phyloP scores from a whole-genome alignment of 2,329 filamentous ascomycete genomes.

The Dactylellina haptotyla region DNA sequence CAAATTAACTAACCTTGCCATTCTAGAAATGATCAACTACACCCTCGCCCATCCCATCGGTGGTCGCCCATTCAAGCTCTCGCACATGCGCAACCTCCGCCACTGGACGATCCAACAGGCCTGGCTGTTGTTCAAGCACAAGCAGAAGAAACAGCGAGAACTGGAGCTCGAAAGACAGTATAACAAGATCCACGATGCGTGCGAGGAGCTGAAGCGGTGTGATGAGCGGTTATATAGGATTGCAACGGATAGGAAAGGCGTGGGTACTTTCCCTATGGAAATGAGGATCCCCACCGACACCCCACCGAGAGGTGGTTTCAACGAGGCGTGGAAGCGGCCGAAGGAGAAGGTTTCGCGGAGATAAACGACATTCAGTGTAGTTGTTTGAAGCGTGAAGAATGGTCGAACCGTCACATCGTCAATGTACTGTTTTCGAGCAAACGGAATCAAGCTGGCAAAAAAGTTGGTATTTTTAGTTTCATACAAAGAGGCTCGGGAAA shows the following conservation, averaged over 20 bases:
- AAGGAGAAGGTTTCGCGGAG: slow-evolving; percentile 55
- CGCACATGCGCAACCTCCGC: slow-evolving; percentile 83
- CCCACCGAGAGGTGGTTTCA: slow-evolving; percentile 83
- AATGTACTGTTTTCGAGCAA: not conserved
- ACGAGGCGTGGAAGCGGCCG: slow-evolving; percentile 84
- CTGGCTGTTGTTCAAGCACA: slow-evolving; percentile 81
- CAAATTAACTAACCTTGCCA: slow-evolving; percentile 6
- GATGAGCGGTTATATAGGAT: slow-evolving; percentile 78
- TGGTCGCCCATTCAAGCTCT: slow-evolving; percentile 84
- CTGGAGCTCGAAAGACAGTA: slow-evolving; percentile 80
- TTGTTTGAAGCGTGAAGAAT: slow-evolving; percentile 18
- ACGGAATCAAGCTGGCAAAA: not conserved
- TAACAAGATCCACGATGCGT: slow-evolving; percentile 83
- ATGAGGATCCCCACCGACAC: slow-evolving; percentile 84
- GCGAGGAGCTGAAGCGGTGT: slow-evolving; percentile 77
- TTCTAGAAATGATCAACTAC: slow-evolving; percentile 70
- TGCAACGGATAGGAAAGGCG: slow-evolving; percentile 88
- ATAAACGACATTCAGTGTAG: slow-evolving; percentile 48
- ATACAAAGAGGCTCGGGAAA: slow-evolving; percentile 7
- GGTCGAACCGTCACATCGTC: not conserved
- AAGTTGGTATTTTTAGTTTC: slow-evolving; percentile 11
- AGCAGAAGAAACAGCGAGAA: slow-evolving; percentile 72
- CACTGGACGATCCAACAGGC: slow-evolving; percentile 99
- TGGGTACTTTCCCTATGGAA: slow-evolving; percentile 86
- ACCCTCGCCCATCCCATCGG: slow-evolving; percentile 74